These are phyloP conservation scores for Euphorbia celastroides DNA, from an alignment of 441 rosid genomes.

Conservation along the genomic window DNA sequence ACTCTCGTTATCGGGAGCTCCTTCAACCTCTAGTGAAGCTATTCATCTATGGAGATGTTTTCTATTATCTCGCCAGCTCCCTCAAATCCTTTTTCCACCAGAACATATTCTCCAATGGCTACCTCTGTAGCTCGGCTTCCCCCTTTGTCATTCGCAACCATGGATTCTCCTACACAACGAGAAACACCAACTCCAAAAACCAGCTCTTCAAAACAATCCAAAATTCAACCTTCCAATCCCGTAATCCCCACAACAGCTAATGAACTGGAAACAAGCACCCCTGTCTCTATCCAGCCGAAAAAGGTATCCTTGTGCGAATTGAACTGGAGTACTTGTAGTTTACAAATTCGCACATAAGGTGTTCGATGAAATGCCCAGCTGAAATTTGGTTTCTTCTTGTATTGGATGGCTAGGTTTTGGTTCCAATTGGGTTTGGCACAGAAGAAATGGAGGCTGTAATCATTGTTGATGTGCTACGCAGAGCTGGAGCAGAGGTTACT, in stretches of 20 bases:
- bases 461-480: conserved; percentile 62
- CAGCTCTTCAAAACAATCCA: conserved; percentile 23
- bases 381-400: conserved; percentile 3
- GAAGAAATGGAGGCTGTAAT: conserved; percentile 96
- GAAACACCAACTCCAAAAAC: conserved; percentile 18
- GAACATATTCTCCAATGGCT: conserved; percentile 12
- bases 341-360: background rate
- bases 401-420: conserved; percentile 49
- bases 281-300: conserved; percentile 33
- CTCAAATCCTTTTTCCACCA: conserved; percentile 17
- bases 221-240: conserved; percentile 20
- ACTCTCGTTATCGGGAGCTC: background rate
- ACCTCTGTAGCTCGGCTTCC: conserved; percentile 16
- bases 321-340: background rate
- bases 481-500: conserved; percentile 87
- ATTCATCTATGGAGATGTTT: conserved; percentile 37
- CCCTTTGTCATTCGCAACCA: conserved; percentile 29
- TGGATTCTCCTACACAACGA: conserved; percentile 23
- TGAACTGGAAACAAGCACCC: conserved; percentile 11
- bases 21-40: background rate
- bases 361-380: background rate
- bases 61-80: conserved; percentile 22
- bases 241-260: conserved; percentile 18
- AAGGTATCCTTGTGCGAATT: conserved; percentile 36
- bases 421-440: conserved; percentile 83